Evolutionary conservation across 148 eudicot species (phyloP), one percentile per base, ranked within the genome.

Genomic region (Camellia japonica): DNA sequence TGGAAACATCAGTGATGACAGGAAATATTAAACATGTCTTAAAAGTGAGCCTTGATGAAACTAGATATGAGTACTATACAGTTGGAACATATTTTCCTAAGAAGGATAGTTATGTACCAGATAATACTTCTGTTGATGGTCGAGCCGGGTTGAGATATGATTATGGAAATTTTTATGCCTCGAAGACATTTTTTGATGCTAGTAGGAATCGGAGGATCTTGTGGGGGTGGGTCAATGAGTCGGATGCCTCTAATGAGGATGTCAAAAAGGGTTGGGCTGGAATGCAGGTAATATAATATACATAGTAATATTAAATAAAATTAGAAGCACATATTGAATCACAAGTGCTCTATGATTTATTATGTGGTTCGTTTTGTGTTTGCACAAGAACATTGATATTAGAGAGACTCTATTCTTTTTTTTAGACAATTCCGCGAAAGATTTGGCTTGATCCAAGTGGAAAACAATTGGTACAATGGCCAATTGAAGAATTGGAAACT

Each of bases 221-320:
- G 38, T 30, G 38, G 38, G 38, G 38, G 38, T 30, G 38, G 38
- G 38, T 30, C 38, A 30, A 30, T 30, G 38, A 30, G 38, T 30
- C 38, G 38, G 38, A 30, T 63, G 61, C 84, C 3, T n/a, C 73
- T 3, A 72, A 78, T 0, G 81, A 84, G 6, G 89, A 88, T 80
- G 75, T 85, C 7, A 11, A 10, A 2, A 92, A 91, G 63, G 98
- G 97, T 76, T 90, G 98, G 97, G 93, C 97, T 6, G 94, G 98
- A 64, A 84, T 92, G 74, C 96, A 89, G 90, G 93, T 89, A 80
- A 64, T 0, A 30, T 30, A 30, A 30, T 30, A 30, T 30, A 30
- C 38, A 30, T 30, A 30, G 38, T 30, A 30, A 30, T 30, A 30
- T 30, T 30, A 30, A 30, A 30, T 30, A 30, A 30, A 30, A 30